Evolutionary conservation across 2,329 filamentous ascomycete genomes (phyloP), one percentile per base, ranked within the genome.

Genomic region (Scedosporium aurantiacum): DNA sequence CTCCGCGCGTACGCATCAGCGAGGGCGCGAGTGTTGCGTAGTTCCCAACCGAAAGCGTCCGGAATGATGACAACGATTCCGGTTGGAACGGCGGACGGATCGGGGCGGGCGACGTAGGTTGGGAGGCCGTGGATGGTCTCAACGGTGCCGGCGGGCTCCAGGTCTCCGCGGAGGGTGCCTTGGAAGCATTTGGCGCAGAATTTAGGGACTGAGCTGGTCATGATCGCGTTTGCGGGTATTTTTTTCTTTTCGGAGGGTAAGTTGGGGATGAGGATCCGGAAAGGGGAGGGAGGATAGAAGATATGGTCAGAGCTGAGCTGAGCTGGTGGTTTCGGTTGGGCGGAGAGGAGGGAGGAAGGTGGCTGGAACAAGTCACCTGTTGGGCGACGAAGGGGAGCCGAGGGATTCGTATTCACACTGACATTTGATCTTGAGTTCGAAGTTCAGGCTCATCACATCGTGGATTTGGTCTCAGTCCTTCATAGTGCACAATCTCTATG

Each of bases 11-110:
- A 82, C 58, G 70, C 67, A 66, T 84, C 81, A 6, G 79, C 79
- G 41, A 83, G 69, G 5, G 81, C 69, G 45, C 78, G 73, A 62
- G 75, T 77, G 68, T 83, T 82, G 45, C 75, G 68, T 58, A 82
- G 76, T 4, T 73, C 70, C 75, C 79, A 81, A 23, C 80, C 81
- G 64, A 83, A 82, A 1, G 75, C 75, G 66, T 83, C 81, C 0
- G 80, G 74, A 27, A 83, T 71, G 63, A 82, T 75, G 47, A 83
- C 75, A 21, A 83, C 70, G 63, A 80, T 76, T 12, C 73, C 79
- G 37, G 8, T 41, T 75, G 75, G 14, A 72, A 63, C 27, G 61
- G 58, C 16, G 45, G 58, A 54, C 52, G 45, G 40, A 21, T n/a
- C 14, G 61, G 67, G 67, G 21, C 63, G 63, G 23, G 67, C 66